Conservation (phyloP, 192 early-diverging fungal genomes). For the Coemansia sp. region DNA sequence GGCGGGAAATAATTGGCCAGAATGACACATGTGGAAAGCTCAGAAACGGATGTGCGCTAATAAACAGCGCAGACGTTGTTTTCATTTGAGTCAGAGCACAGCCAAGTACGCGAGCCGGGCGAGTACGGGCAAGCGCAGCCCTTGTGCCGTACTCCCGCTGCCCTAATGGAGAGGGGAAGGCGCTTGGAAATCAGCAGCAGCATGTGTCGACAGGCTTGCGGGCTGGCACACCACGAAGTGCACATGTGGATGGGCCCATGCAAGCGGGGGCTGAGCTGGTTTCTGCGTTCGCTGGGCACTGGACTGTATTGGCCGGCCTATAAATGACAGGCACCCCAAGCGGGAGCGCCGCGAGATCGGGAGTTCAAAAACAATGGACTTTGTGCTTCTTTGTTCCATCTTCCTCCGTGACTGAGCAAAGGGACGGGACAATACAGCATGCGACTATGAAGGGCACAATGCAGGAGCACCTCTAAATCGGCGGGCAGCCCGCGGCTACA, state of each 20-base stretch:
- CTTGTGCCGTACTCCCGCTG: not conserved
- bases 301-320: not conserved
- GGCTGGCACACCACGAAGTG: not conserved
- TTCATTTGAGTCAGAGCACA: too few relatives aligned
- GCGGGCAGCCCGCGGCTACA: not conserved
- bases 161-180: not conserved
- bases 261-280: not conserved
- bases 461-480: not conserved
- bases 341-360: not conserved
- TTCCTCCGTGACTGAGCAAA: not conserved
- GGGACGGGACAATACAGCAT: not conserved
- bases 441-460: constrained; percentile 8
- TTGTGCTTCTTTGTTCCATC: not conserved
- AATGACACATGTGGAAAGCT: too few relatives aligned
- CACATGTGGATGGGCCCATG: not conserved
- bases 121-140: not conserved
- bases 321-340: not conserved
- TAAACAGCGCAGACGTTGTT: too few relatives aligned
- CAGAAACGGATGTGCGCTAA: not conserved
- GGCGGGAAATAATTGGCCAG: not conserved
- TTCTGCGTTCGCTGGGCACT: not conserved
- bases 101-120: too few relatives aligned
- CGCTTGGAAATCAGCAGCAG: not conserved
- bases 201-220: not conserved
- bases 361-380: not conserved